Evolutionary conservation across 2,329 filamentous ascomycete genomes (phyloP).

Genomic region (Fusarium compactum): DNA sequence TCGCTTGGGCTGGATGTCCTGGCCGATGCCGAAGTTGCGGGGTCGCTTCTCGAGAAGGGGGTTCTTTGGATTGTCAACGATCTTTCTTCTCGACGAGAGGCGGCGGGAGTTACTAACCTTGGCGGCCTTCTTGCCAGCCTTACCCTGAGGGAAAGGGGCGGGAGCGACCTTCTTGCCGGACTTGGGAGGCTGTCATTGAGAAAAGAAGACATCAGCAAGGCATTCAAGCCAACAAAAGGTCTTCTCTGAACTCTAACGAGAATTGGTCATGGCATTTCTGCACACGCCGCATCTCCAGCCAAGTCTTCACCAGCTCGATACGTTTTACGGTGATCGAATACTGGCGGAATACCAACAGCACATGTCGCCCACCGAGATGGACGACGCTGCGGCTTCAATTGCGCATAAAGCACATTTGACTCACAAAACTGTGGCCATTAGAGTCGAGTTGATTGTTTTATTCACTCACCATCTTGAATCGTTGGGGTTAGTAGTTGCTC

Average conservation of each 20-base stretch:
- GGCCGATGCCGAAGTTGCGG: conserved; percentile 98
- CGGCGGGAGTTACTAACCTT: conserved; percentile 77
- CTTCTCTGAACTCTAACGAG: conserved; percentile 96
- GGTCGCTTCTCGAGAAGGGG: conserved; percentile 98
- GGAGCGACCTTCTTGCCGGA: conserved; percentile 96
- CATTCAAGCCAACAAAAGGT: conserved; percentile 79
- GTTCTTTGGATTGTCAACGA: conserved; percentile 75
- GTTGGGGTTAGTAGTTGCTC: conserved; percentile 54
- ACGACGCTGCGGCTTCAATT: conserved; percentile 52
- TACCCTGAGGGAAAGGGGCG: conserved; percentile 95
- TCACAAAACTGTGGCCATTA: conserved; percentile 56
- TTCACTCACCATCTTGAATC: conserved; percentile 59
- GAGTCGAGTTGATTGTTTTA: conserved; percentile 50
- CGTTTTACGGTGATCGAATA: conserved; percentile 41
- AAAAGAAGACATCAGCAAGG: conserved; percentile 98
- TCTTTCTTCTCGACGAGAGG: neutral
- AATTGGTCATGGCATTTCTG: conserved; percentile 68
- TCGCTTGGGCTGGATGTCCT: conserved; percentile 96
- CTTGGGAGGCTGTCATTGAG: conserved; percentile 99
- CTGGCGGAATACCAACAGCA: conserved; percentile 53
- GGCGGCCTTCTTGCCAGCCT: conserved; percentile 94
- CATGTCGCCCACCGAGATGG: conserved; percentile 36
- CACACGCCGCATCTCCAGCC: conserved; percentile 70
- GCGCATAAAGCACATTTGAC: conserved; percentile 51
- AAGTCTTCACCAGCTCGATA: conserved; percentile 67